Evolutionary conservation across 2,329 filamentous ascomycete species (phyloP).

Genomic region (Colletotrichum sp.): DNA sequence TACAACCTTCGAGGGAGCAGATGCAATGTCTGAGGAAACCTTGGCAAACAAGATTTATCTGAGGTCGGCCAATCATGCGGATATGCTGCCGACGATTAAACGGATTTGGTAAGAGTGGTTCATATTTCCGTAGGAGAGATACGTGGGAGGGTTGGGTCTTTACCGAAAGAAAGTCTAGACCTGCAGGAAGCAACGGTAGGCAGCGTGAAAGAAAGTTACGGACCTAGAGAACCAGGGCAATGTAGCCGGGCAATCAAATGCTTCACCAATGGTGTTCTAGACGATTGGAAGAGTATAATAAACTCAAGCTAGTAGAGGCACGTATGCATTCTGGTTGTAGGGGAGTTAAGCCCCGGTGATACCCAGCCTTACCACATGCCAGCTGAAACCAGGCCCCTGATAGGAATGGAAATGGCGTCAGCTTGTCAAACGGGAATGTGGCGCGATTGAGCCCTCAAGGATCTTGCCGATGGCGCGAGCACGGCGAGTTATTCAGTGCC

Average conservation of each 20-base stretch:
- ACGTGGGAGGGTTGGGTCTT: not conserved
- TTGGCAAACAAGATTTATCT: not conserved
- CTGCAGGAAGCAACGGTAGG: not conserved
- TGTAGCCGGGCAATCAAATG: not conserved
- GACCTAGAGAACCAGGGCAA: not conserved
- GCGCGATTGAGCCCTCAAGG: not conserved
- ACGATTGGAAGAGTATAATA: not conserved
- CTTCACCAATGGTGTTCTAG: not conserved
- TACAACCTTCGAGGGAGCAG: not conserved
- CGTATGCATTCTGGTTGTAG: not conserved
- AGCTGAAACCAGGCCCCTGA: not conserved
- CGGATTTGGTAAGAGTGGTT: not conserved
- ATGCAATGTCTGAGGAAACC: not conserved
- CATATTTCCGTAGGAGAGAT: not conserved
- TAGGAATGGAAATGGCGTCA: not conserved
- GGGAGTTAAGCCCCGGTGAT: not conserved
- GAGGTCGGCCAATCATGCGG: not conserved
- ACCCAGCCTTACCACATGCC: not conserved
- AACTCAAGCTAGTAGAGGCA: not conserved
- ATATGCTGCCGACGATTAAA: not conserved
- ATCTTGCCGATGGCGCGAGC: not conserved
- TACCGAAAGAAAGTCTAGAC: not conserved
- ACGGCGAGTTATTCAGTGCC: not conserved
- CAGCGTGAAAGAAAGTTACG: not conserved
- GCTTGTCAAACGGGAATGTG: not conserved